Evolutionary conservation across 208 protist species (phyloP).

Genomic region (Acanthamoeba healyi): DNA sequence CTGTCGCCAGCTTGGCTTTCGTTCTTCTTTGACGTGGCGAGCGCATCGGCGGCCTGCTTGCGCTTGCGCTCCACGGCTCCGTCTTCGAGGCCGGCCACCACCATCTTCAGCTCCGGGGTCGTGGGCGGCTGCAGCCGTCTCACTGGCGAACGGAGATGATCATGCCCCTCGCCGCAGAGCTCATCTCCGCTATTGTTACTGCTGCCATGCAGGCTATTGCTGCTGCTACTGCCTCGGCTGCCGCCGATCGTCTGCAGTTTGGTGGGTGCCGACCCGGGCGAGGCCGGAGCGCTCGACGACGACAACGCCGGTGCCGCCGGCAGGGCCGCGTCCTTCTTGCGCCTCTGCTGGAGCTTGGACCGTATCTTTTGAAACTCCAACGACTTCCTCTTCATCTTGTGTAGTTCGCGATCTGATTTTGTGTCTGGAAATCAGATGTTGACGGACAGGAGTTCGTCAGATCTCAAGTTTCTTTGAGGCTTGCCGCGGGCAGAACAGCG

Average conservation of each 20-base stretch:
- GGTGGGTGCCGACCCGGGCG: not conserved
- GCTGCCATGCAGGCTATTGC: constrained; percentile 24
- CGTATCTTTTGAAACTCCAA: constrained; percentile 57
- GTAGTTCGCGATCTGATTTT: constrained; percentile 9
- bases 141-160: not conserved
- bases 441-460: no score
- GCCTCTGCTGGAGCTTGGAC: constrained; percentile 15
- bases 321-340: constrained; percentile 2
- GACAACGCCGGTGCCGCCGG: not conserved
- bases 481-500: no score
- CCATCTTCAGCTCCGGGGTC: constrained; percentile 46
- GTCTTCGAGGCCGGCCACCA: constrained; percentile 7
- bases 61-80: constrained; percentile 17
- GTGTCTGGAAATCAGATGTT: not conserved
- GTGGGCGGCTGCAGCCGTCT: not conserved
- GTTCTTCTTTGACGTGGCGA: not conserved
- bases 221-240: not conserved
- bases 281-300: not conserved
- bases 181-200: constrained; percentile 50
- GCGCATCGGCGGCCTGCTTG: not conserved
- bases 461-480: no score
- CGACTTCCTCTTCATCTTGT: constrained; percentile 59
- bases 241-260: not conserved
- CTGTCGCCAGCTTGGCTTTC: not conserved
- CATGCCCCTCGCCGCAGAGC: not conserved